Conservation (phyloP, 2,329 filamentous ascomycete species). For the Calonectria pseudoturangicola region DNA sequence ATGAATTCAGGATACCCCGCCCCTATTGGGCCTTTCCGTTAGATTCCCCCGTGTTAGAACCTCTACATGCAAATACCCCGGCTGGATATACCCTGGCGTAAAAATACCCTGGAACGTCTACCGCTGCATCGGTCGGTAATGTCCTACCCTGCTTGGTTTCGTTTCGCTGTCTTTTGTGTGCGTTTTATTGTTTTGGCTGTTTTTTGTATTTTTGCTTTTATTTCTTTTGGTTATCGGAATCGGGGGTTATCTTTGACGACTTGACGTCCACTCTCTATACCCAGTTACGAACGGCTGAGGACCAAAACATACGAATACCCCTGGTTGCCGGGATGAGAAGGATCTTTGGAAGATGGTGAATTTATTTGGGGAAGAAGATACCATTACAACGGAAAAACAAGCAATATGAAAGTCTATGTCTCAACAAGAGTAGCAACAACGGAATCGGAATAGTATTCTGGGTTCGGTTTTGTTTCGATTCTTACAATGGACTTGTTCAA, state of each 20-base stretch:
- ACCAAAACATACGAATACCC: constrained; percentile 60
- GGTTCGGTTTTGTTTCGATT: constrained; percentile 45
- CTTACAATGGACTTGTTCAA: constrained; percentile 41
- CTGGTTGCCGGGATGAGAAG: constrained; percentile 52
- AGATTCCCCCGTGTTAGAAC: constrained; percentile 72
- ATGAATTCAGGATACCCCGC: constrained; percentile 96
- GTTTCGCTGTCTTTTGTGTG: constrained; percentile 53
- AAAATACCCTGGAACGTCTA: constrained; percentile 71
- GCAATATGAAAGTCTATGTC: constrained; percentile 48
- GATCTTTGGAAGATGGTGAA: constrained; percentile 51
- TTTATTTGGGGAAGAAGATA: constrained; percentile 54
- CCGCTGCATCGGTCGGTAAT: constrained; percentile 69
- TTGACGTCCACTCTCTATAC: constrained; percentile 61
- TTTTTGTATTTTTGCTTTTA: constrained; percentile 36
- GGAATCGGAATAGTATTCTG: constrained; percentile 46
- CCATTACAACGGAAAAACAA: constrained; percentile 50
- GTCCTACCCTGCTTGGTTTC: constrained; percentile 58
- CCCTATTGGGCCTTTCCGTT: constrained; percentile 93
- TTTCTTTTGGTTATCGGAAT: constrained; percentile 53
- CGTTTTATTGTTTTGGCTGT: constrained; percentile 43
- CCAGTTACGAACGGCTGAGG: constrained; percentile 57
- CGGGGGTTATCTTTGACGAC: constrained; percentile 59
- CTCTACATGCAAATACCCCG: constrained; percentile 74
- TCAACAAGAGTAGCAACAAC: constrained; percentile 43
- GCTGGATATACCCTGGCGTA: constrained; percentile 81